Percentiles rank a stretch among this genome's conserved stretches.
phyloP scores from a whole-genome alignment of 2,329 filamentous ascomycete genomes.

The Colletotrichum nymphaeae region DNA sequence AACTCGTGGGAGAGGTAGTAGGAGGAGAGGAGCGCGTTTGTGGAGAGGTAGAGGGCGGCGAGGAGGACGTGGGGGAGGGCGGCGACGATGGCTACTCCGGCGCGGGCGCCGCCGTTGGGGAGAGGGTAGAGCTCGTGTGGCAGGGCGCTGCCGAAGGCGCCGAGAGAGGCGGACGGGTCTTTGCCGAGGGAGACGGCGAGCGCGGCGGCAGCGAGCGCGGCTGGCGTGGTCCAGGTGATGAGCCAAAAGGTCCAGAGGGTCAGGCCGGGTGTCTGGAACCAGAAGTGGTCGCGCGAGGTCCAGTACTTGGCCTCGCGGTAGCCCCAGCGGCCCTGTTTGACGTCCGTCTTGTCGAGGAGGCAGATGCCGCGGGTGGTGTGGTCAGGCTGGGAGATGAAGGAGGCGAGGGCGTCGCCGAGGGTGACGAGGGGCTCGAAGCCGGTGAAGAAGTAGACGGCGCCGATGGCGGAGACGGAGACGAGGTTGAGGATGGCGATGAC shows the following conservation, averaged over 20 bases:
- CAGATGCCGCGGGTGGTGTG: constrained; percentile 55
- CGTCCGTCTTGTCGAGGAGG: constrained; percentile 59
- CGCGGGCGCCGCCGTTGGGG: constrained; percentile 38
- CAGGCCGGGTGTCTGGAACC: constrained; percentile 56
- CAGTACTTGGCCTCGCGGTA: constrained; percentile 56
- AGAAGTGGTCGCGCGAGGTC: constrained; percentile 53
- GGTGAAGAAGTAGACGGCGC: constrained; percentile 42
- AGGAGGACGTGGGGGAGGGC: constrained; percentile 62
- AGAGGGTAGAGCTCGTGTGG: constrained; percentile 48
- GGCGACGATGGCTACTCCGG: constrained; percentile 51
- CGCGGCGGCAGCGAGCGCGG: constrained; percentile 50
- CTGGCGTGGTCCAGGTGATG: constrained; percentile 51
- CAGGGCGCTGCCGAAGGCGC: constrained; percentile 52
- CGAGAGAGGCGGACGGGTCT: constrained; percentile 45
- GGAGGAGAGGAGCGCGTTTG: constrained; percentile 58
- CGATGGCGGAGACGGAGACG: constrained; percentile 47
- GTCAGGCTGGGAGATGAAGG: constrained; percentile 60
- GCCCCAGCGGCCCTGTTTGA: constrained; percentile 56
- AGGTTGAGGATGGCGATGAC: constrained; percentile 55
- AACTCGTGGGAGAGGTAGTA: constrained; percentile 64
- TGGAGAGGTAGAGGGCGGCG: constrained; percentile 58
- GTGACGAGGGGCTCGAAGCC: constrained; percentile 59
- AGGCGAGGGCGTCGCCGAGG: constrained; percentile 62
- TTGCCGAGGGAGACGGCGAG: constrained; percentile 50
- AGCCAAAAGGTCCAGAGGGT: constrained; percentile 55